These are phyloP conservation scores for Salicornia ramosissima DNA, from an alignment of 148 eudicot genomes.

Conservation along the genomic window DNA sequence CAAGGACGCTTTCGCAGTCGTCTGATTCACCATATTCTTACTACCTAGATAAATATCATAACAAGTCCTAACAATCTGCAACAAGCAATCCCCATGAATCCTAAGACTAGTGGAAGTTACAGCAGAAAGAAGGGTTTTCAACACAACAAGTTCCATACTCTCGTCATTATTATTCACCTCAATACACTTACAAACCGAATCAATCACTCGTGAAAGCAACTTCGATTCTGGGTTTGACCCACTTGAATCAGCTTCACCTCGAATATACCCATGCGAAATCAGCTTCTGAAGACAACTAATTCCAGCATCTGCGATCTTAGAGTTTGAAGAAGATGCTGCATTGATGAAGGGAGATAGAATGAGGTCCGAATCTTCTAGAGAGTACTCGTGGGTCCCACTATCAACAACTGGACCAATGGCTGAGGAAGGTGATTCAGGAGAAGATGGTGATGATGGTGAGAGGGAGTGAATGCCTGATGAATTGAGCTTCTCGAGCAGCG, in stretches of 20 bases:
- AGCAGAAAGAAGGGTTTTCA: constrained; percentile 65
- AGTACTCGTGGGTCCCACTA: constrained; percentile 39
- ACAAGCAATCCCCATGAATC: constrained; percentile 82
- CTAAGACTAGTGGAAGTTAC: constrained; percentile 69
- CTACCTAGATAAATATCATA: constrained; percentile 81
- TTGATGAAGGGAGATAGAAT: constrained; percentile 62
- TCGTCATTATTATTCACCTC: constrained; percentile 49
- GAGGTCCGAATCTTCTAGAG: constrained; percentile 60
- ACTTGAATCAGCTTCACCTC: constrained; percentile 67
- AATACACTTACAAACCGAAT: constrained; percentile 61
- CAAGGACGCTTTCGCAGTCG: constrained; percentile 88
- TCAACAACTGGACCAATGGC: constrained; percentile 51
- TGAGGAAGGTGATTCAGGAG: constrained; percentile 27
- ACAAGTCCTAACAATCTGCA: constrained; percentile 74
- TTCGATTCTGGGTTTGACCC: constrained; percentile 50
- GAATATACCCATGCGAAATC: constrained; percentile 63
- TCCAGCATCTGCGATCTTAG: constrained; percentile 66
- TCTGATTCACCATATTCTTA: constrained; percentile 87
- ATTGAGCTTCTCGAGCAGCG: constrained; percentile 51
- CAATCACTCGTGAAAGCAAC: constrained; percentile 48
- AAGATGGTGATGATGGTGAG: constrained; percentile 24
- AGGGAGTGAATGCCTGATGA: constrained; percentile 22
- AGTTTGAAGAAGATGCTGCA: constrained; percentile 46
- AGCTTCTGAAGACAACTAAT: constrained; percentile 68
- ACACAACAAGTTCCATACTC: constrained; percentile 53